Conservation (phyloP, 169 alveolate species). For the Plasmodium vinckei region DNA sequence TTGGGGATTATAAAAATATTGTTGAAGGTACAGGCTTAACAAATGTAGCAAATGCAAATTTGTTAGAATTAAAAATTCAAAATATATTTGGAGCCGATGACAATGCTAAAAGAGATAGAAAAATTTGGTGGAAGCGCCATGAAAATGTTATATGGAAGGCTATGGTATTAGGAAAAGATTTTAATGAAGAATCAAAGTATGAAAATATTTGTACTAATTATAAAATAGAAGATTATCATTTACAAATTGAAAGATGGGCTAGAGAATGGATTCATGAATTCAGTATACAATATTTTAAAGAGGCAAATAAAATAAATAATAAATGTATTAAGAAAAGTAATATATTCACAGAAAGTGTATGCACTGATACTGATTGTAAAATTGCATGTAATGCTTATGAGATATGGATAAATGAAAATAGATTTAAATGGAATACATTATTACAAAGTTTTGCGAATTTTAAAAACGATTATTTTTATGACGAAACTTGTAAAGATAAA, state of each 20-base stretch:
- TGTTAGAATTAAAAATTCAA: neutral
- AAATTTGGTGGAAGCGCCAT: neutral
- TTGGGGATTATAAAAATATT: neutral
- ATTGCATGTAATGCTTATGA: neutral
- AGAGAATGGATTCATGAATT: neutral
- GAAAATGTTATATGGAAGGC: neutral
- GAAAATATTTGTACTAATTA: neutral
- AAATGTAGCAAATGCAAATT: neutral
- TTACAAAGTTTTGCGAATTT: neutral
- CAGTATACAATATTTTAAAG: neutral
- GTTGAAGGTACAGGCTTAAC: conserved; percentile 1
- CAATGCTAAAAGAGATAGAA: neutral
- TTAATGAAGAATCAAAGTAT: neutral
- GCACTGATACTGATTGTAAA: neutral
- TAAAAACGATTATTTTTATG: neutral
- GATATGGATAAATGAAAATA: neutral
- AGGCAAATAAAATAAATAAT: neutral
- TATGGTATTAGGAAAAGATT: neutral
- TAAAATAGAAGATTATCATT: neutral
- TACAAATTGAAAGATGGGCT: neutral
- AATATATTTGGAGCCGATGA: neutral
- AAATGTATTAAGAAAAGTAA: neutral
- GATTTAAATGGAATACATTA: neutral
- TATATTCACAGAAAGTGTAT: neutral
- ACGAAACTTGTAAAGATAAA: neutral